Base-by-base conservation (phyloP, 805 yeast genomes). In the Clavispora asparagi region DNA sequence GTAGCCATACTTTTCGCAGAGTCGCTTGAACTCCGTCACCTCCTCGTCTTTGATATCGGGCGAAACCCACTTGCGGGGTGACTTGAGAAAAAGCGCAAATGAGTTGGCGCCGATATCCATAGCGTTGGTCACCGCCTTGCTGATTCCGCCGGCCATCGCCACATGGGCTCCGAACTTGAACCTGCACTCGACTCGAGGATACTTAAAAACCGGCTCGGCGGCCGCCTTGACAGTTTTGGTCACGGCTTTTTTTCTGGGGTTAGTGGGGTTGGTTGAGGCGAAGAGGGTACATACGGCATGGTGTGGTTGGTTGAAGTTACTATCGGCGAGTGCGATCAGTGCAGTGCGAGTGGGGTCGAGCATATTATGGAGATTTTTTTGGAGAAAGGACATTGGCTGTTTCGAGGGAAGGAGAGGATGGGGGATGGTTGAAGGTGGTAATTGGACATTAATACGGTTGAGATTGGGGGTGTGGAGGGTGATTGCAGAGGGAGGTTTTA, bases 111-210 rank as follows among this genome's bases (percentile, higher is more conserved):
- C 83, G 25, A 79, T 68, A 36, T 70, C 68, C 57, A 67, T 68
- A 19, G 84, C 85, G 54, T 83, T 78, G 31, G 71, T 59, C 1
- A 87, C 81, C 7, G 92, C 74, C 28, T 85, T 83, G 39, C 86
- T 81, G 2, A 87, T 79, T 32, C 94, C 97, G 12, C 96, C 96
- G 6, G 85, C 76, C 54, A 84, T 82, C 3, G 86, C 81, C 27
- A 91, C 92, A 65, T 91, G 98, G 2, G 96, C 96, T 3, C 98
- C 98, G 59, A 80, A 91, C 60, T 78, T 85, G 66, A 69, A 73
- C 41, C 68, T 70, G 47, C 74, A 66, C 3, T 71, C 64, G 7
- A 71, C 49, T 49, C 83, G 71, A 1, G 71, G 62, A 59, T 56
- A 60, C 44, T 57, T 59, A 52, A 60, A 60, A 23, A 50, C 39